Conservation (phyloP, 352 stramenopile genomes). For the Blastocystis sp. region DNA sequence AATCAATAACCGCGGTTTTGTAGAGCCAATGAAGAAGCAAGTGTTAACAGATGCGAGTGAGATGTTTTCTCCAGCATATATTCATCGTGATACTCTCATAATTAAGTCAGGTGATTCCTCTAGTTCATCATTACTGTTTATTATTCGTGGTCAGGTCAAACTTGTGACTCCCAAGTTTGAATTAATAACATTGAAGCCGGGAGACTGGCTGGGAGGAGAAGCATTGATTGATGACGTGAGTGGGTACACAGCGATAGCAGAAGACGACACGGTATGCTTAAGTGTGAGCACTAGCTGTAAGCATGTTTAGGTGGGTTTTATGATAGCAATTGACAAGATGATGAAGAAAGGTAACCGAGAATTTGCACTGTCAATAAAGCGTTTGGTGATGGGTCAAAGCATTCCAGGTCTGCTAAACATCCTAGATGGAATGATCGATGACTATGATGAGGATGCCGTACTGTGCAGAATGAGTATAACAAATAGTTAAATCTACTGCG, state of each 20-base stretch:
- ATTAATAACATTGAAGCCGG: neutral
- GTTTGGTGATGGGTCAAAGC: slow-evolving; percentile 25
- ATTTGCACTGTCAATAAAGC: slow-evolving; percentile 39
- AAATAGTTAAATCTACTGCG: slow-evolving; percentile 30
- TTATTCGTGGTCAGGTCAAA: slow-evolving; percentile 26
- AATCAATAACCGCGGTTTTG: slow-evolving; percentile 17
- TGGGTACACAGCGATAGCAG: slow-evolving; percentile 55
- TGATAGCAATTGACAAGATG: neutral
- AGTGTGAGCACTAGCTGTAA: slow-evolving; percentile 32
- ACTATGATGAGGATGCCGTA: slow-evolving; percentile 46
- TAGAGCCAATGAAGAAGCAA: neutral
- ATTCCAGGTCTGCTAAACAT: neutral
- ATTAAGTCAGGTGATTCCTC: slow-evolving; percentile 27
- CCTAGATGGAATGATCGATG: slow-evolving; percentile 29
- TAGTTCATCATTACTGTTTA: slow-evolving; percentile 3
- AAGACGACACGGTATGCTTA: slow-evolving; percentile 51
- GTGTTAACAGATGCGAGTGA: neutral
- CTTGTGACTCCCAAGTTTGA: slow-evolving; percentile 36
- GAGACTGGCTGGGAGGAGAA: slow-evolving; percentile 53
- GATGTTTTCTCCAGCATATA: slow-evolving; percentile 23
- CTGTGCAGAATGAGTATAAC: neutral
- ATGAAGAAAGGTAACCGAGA: slow-evolving; percentile 36
- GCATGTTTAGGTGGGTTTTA: neutral
- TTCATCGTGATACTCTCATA: slow-evolving; percentile 22
- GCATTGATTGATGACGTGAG: slow-evolving; percentile 36